Base-by-base conservation (phyloP, 1,284 basidiomycete species). In the Grifola frondosa region DNA sequence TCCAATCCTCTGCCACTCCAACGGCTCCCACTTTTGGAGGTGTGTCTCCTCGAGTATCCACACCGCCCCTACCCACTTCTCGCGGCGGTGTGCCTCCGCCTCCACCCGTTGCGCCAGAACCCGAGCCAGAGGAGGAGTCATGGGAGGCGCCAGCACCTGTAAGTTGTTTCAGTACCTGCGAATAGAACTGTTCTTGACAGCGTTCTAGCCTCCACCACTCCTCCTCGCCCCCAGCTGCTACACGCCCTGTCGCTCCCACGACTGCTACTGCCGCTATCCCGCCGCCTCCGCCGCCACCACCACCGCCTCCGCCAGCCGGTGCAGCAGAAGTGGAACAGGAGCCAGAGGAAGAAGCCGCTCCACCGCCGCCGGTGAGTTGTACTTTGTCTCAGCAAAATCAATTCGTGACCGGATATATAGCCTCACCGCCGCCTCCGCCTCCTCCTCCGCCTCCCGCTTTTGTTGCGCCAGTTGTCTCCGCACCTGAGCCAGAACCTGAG, bases 401-500 rank as follows among this genome's bases (percentile, higher is more conserved):
- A 24, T 10, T 23, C 12, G 13, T 44, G n/a, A n/a, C 32, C 21
- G 13, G 16, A 3, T 12, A 13, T 5, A 17, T 30, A 12, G 5
- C 11, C n/a, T 42, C 64, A 9, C 58, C 61, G 6, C 61, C 66
- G 5, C 64, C 66, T 1, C 56, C 63, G 15, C 60, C 64, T 11
- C 60, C 62, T 9, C 47, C 50, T 6, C 50, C 60, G 1, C 59
- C 60, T 10, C 58, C 59, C 23, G 56, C 61, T 5, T 50, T 61
- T 26, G 57, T 60, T 10, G 54, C 62, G 11, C 54, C 59, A 1
- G 69, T 68, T 25, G 65, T n/a, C n/a, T n/a, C 70, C 3, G 72
- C 74, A 44, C 66, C 69, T 3, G 72, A 75, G 36, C 68, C 66
- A 1, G 72, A 74, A 46, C 69, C 65, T 3, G 69, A 70, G 43